Conservation (phyloP, 2,329 filamentous ascomycete genomes). For the Alternaria gansuensis region DNA sequence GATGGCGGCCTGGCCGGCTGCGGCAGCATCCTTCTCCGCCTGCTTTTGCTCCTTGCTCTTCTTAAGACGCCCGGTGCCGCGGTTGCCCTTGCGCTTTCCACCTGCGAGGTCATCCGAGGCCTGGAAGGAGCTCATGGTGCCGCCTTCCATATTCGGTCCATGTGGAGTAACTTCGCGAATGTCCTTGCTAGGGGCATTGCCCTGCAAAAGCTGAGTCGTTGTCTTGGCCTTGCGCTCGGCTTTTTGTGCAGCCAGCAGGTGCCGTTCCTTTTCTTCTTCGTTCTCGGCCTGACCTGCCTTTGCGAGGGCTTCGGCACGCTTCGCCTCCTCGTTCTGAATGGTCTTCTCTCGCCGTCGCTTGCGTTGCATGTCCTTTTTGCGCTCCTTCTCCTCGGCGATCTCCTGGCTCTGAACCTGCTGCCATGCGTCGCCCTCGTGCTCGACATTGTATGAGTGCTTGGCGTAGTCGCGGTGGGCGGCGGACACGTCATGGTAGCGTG, state of each 20-base stretch:
- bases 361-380: slow-evolving; percentile 99
- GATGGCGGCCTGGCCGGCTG: slow-evolving; percentile 84
- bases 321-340: slow-evolving; percentile 84
- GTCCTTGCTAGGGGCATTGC: slow-evolving; percentile 78
- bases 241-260: slow-evolving; percentile 84
- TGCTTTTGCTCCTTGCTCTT: slow-evolving; percentile 83
- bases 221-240: slow-evolving; percentile 92
- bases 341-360: slow-evolving; percentile 96
- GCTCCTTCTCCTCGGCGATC: slow-evolving; percentile 93
- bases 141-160: slow-evolving; percentile 83
- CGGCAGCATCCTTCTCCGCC: slow-evolving; percentile 77
- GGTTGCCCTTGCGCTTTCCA: slow-evolving; percentile 64
- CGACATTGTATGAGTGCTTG: slow-evolving; percentile 76
- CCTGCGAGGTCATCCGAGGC: slow-evolving; percentile 63
- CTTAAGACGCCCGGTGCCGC: slow-evolving; percentile 72
- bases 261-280: slow-evolving; percentile 80
- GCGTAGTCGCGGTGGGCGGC: slow-evolving; percentile 73
- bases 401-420: slow-evolving; percentile 90
- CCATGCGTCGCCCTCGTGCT: slow-evolving; percentile 81
- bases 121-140: slow-evolving; percentile 85
- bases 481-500: slow-evolving; percentile 68
- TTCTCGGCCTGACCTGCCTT: slow-evolving; percentile 81
- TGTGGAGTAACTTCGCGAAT: slow-evolving; percentile 74
- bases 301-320: slow-evolving; percentile 80
- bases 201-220: slow-evolving; percentile 85